These are phyloP conservation scores for Linum usitatissimum DNA, from an alignment of 345 rosid genomes.

Conservation along the genomic window DNA sequence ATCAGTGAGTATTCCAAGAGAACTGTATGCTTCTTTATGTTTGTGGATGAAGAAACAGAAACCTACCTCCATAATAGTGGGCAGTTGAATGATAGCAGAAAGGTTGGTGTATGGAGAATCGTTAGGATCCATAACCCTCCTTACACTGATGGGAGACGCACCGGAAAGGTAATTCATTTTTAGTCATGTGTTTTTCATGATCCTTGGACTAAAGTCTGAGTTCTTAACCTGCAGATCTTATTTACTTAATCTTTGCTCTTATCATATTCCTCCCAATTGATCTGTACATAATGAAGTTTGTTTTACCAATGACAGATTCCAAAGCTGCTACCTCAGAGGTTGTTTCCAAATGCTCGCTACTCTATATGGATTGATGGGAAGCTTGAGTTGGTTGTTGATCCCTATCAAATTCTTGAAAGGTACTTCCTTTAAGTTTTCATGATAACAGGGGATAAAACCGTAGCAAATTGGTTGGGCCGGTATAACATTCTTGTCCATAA, in stretches of 20 bases:
- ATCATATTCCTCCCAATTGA: background rate
- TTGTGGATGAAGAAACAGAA: conserved; percentile 81
- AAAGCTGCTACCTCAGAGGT: conserved; percentile 73
- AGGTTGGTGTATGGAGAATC: conserved; percentile 79
- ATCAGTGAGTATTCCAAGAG: conserved; percentile 53
- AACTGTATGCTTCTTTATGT: conserved; percentile 70
- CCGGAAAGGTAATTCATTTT: conserved; percentile 54
- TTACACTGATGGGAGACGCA: conserved; percentile 69
- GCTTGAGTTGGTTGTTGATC: conserved; percentile 79
- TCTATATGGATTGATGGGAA: conserved; percentile 92
- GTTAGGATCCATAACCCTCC: conserved; percentile 61
- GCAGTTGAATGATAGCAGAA: conserved; percentile 38
- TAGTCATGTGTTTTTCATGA: conserved; percentile 6
- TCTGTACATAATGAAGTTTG: background rate
- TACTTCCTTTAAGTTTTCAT: conserved; percentile 15
- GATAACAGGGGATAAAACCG: background rate
- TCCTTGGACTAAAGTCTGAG: background rate
- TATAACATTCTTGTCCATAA: background rate
- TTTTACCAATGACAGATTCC: conserved; percentile 45
- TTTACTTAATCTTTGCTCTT: background rate
- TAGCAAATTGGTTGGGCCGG: background rate
- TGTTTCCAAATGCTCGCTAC: conserved; percentile 64
- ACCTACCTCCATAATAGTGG: conserved; percentile 50
- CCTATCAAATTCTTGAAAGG: conserved; percentile 87
- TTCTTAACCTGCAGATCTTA: background rate